Percentiles rank a stretch among this genome's conserved stretches.
These are phyloP conservation scores for Lachancea kluyveri DNA, from an alignment of 805 yeast genomes.

Conservation along the genomic window DNA sequence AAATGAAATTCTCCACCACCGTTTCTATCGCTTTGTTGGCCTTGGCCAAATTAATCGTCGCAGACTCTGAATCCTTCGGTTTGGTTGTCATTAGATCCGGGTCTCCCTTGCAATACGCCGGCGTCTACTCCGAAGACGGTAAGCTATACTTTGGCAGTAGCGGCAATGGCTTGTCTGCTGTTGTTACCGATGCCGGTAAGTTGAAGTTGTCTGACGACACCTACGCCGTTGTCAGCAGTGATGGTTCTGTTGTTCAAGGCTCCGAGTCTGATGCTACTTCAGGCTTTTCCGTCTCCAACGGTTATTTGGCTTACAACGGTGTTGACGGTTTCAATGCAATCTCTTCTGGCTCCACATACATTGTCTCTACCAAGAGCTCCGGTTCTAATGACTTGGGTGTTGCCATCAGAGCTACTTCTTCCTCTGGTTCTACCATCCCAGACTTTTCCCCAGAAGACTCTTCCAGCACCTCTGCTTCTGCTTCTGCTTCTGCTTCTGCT, in stretches of 20 bases:
- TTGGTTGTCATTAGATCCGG: slow-evolving; percentile 33
- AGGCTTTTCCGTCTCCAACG: slow-evolving; percentile 36
- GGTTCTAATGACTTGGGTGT: slow-evolving; percentile 20
- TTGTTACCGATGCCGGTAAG: slow-evolving; percentile 30
- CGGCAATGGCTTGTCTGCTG: slow-evolving; percentile 13
- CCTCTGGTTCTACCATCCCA: slow-evolving; percentile 15
- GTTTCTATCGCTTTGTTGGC: slow-evolving; percentile 24
- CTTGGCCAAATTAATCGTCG: slow-evolving; percentile 20
- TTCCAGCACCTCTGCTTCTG: neutral
- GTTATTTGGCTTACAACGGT: slow-evolving; percentile 33
- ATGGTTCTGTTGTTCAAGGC: slow-evolving; percentile 20
- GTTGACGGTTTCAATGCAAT: slow-evolving; percentile 35
- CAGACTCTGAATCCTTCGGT: slow-evolving; percentile 35
- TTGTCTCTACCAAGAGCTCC: slow-evolving; percentile 20
- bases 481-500: neutral
- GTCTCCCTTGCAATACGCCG: slow-evolving; percentile 29
- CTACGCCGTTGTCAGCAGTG: slow-evolving; percentile 24
- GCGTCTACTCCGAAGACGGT: slow-evolving; percentile 19
- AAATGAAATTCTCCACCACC: slow-evolving; percentile 23
- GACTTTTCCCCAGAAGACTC: slow-evolving; percentile 14
- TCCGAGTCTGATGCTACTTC: slow-evolving; percentile 23
- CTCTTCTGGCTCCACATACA: slow-evolving; percentile 25
- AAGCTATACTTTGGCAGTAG: slow-evolving; percentile 14
- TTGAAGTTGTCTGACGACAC: slow-evolving; percentile 27
- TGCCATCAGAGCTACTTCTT: slow-evolving; percentile 13